phyloP scores from a whole-genome alignment of 1,284 basidiomycete species.

The Boletus semigastroideus region DNA sequence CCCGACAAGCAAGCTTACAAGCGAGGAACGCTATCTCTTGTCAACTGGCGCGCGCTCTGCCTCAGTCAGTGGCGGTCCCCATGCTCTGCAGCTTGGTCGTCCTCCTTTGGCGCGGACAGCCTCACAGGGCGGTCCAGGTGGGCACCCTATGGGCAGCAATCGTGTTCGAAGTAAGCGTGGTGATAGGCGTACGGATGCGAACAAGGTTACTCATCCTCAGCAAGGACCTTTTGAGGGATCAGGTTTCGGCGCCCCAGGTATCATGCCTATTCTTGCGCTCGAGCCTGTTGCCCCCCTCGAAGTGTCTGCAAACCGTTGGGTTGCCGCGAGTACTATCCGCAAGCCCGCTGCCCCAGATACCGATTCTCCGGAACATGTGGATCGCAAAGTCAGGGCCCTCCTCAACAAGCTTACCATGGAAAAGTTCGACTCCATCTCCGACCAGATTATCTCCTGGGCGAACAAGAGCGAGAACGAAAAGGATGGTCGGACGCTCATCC shows the following conservation, averaged over 20 bases:
- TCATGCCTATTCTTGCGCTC: conserved; percentile 20
- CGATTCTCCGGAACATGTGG: too few relatives aligned
- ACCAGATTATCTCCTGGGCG: conserved; percentile 91
- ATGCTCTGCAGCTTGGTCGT: conserved; percentile 48
- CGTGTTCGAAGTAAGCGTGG: conserved; percentile 76
- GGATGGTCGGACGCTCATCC: conserved; percentile 91
- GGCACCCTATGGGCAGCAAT: conserved; percentile 48
- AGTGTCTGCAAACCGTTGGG: conserved; percentile 29
- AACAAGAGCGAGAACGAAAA: conserved; percentile 93
- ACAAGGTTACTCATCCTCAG: conserved; percentile 35
- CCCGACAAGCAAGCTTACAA: conserved; percentile 56
- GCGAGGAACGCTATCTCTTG: conserved; percentile 71
- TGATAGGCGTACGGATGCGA: conserved; percentile 52
- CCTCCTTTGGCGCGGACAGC: conserved; percentile 69
- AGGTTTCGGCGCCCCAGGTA: conserved; percentile 24
- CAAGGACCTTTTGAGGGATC: conserved; percentile 32
- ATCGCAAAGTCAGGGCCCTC: not conserved
- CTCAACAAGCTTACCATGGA: conserved; percentile 98
- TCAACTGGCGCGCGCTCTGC: conserved; percentile 44
- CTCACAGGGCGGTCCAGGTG: conserved; percentile 68
- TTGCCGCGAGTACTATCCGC: too few relatives aligned
- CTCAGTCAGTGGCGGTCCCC: conserved; percentile 44
- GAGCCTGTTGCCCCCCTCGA: conserved; percentile 79
- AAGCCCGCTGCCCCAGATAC: too few relatives aligned
- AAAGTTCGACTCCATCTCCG: conserved; percentile 93